Conservation (phyloP, 177 flowering plant species). For the Tripterygium wilfordii region DNA sequence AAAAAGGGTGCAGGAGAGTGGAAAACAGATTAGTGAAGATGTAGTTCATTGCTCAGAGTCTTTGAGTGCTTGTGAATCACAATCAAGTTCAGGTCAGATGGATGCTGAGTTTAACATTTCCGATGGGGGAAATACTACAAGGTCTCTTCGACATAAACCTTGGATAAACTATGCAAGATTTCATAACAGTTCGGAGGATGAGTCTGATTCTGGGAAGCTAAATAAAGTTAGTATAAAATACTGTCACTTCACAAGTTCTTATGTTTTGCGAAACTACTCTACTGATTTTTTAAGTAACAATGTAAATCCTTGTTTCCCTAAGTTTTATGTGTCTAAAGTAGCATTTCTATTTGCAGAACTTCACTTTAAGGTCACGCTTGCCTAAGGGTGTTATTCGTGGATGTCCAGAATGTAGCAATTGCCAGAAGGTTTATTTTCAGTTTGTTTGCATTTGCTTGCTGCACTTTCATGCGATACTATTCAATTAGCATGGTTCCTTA, state of each 20-base stretch:
- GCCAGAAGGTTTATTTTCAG: slow-evolving; percentile 72
- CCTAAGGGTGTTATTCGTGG: slow-evolving; percentile 93
- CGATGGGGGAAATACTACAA: slow-evolving; percentile 23
- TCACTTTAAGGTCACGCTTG: slow-evolving; percentile 29
- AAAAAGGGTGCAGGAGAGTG: slow-evolving; percentile 24
- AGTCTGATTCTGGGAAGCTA: slow-evolving; percentile 47
- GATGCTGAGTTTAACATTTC: slow-evolving; percentile 20
- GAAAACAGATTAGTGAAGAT: slow-evolving; percentile 16
- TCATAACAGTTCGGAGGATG: slow-evolving; percentile 63
- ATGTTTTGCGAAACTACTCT: no score
- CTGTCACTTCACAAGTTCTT: no score
- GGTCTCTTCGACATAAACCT: slow-evolving; percentile 44
- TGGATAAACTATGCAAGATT: slow-evolving; percentile 41
- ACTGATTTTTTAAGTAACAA: no score
- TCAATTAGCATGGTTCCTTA: no score
- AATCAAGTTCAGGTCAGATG: slow-evolving; percentile 18
- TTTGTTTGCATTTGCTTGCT: background rate
- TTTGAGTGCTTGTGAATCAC: slow-evolving; percentile 26
- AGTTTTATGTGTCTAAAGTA: slow-evolving; percentile 3
- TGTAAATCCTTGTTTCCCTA: background rate
- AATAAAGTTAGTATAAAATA: slow-evolving; percentile 34
- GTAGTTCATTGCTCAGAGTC: slow-evolving; percentile 24
- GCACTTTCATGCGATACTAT: background rate
- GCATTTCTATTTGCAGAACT: slow-evolving; percentile 31
- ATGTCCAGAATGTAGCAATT: slow-evolving; percentile 64